A percentile compares a stretch with the other conserved stretches of the same genome.
These are phyloP conservation scores for Aristolochia fimbriata DNA, from an alignment of 164 flowering plant species.

Conservation along the genomic window DNA sequence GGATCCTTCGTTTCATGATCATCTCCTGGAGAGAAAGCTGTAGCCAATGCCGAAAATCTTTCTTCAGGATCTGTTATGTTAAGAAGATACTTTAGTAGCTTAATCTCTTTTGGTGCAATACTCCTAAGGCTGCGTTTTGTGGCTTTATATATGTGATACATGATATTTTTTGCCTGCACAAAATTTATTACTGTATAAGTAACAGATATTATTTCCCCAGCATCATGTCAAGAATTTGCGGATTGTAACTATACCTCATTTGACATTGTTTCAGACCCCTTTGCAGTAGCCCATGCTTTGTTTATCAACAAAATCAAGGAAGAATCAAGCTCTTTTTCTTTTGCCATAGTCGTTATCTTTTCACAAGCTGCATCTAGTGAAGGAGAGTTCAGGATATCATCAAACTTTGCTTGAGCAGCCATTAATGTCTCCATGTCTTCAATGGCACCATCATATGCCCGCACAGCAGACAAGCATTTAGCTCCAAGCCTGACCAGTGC, in stretches of 20 bases:
- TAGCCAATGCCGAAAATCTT: slow-evolving; percentile 84
- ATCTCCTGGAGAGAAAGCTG: slow-evolving; percentile 81
- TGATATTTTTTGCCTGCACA: slow-evolving; percentile 84
- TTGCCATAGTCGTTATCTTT: slow-evolving; percentile 78
- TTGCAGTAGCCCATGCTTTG: slow-evolving; percentile 91
- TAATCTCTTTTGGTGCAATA: slow-evolving; percentile 87
- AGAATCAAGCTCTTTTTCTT: slow-evolving; percentile 82
- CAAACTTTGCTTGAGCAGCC: slow-evolving; percentile 82
- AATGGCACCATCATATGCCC: slow-evolving; percentile 71
- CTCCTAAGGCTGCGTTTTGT: slow-evolving; percentile 83
- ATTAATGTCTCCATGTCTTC: slow-evolving; percentile 61
- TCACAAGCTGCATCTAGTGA: slow-evolving; percentile 84
- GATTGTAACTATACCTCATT: slow-evolving; percentile 45
- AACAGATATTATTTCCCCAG: background rate
- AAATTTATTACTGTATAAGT: no score
- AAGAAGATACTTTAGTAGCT: slow-evolving; percentile 74
- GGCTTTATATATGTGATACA: slow-evolving; percentile 79
- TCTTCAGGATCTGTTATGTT: slow-evolving; percentile 95
- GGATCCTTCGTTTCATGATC: slow-evolving; percentile 57
- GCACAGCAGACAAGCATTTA: slow-evolving; percentile 82
- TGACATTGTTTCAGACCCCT: slow-evolving; percentile 68
- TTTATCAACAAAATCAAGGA: slow-evolving; percentile 81
- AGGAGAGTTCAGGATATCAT: slow-evolving; percentile 76
- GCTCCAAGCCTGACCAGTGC: slow-evolving; percentile 75
- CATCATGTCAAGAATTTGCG: background rate